Conservation (phyloP, 2,329 filamentous ascomycete species). For the Tolypocladium amazonense region DNA sequence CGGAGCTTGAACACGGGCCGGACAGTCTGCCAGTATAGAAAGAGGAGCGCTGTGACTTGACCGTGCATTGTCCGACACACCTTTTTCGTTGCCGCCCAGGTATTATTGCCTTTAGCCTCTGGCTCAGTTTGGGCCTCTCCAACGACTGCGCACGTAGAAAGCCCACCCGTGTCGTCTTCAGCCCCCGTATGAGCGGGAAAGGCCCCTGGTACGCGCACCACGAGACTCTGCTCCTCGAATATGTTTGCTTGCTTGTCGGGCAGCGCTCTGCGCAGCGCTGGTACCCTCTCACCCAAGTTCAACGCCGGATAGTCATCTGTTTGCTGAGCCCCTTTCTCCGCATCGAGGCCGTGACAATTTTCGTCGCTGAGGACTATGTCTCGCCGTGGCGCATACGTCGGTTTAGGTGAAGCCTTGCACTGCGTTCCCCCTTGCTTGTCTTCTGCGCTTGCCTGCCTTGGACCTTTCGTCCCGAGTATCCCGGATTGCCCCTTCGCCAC, state of each 20-base stretch:
- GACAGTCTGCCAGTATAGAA: slow-evolving; percentile 25
- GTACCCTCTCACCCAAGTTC: neutral
- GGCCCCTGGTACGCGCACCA: slow-evolving; percentile 13
- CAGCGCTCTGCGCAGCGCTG: neutral
- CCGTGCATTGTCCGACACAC: slow-evolving; percentile 1
- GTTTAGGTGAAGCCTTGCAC: slow-evolving; percentile 15
- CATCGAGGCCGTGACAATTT: neutral
- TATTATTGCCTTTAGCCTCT: neutral
- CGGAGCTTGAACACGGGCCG: slow-evolving; percentile 26
- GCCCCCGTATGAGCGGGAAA: slow-evolving; percentile 15
- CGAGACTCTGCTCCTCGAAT: neutral
- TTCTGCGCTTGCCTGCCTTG: neutral
- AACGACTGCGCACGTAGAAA: slow-evolving; percentile 7
- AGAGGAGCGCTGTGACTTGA: slow-evolving; percentile 7
- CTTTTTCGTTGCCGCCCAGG: slow-evolving; percentile 3
- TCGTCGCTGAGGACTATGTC: too few relatives aligned
- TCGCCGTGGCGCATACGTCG: slow-evolving; percentile 12
- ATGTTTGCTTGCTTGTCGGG: neutral
- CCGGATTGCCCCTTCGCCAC: slow-evolving; percentile 5
- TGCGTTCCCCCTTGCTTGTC: neutral
- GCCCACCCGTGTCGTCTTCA: slow-evolving; percentile 18
- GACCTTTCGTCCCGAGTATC: neutral
- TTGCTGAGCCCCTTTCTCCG: neutral
- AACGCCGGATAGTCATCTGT: neutral
- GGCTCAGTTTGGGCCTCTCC: neutral